phyloP scores from a whole-genome alignment of 345 rosid genomes.

The Ailanthus altissimus region DNA sequence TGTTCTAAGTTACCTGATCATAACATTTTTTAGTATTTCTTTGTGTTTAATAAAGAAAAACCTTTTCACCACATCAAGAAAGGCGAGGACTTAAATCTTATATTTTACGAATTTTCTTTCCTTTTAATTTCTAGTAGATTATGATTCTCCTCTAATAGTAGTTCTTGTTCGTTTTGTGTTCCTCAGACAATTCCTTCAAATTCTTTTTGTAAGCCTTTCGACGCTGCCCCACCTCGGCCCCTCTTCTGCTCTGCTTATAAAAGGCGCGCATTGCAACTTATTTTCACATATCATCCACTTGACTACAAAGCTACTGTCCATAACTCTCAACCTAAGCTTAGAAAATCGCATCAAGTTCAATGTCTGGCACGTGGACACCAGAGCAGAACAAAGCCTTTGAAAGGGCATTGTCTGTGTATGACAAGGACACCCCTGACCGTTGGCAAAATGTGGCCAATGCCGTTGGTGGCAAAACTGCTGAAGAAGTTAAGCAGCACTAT shows the following conservation, averaged over 20 bases:
- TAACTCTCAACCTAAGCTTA: background rate
- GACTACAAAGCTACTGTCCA: conserved; percentile 21
- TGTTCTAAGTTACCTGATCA: conserved; percentile 3
- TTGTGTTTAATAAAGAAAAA: too few relatives aligned
- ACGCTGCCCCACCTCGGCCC: conserved; percentile 41
- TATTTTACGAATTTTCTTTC: too few relatives aligned
- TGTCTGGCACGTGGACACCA: conserved; percentile 75
- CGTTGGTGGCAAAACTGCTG: too few relatives aligned
- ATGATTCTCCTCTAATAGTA: conserved; percentile 41
- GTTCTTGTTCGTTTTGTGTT: conserved; percentile 40
- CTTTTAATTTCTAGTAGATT: conserved; percentile 26
- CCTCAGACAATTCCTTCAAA: conserved; percentile 56
- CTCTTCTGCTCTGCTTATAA: too few relatives aligned
- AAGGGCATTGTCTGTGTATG: conserved; percentile 83
- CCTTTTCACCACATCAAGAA: too few relatives aligned
- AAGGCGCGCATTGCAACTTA: too few relatives aligned
- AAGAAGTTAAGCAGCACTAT: too few relatives aligned
- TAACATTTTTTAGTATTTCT: too few relatives aligned
- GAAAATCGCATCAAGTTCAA: conserved; percentile 78
- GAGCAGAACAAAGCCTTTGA: conserved; percentile 97
- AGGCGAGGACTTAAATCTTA: too few relatives aligned
- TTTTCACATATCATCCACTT: conserved; percentile 43
- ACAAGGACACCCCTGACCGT: too few relatives aligned
- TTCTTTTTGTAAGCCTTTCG: conserved; percentile 45
- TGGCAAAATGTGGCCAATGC: too few relatives aligned